phyloP scores from a whole-genome alignment of 768 basidiomycete species.

The Melanogaster broomeanus region DNA sequence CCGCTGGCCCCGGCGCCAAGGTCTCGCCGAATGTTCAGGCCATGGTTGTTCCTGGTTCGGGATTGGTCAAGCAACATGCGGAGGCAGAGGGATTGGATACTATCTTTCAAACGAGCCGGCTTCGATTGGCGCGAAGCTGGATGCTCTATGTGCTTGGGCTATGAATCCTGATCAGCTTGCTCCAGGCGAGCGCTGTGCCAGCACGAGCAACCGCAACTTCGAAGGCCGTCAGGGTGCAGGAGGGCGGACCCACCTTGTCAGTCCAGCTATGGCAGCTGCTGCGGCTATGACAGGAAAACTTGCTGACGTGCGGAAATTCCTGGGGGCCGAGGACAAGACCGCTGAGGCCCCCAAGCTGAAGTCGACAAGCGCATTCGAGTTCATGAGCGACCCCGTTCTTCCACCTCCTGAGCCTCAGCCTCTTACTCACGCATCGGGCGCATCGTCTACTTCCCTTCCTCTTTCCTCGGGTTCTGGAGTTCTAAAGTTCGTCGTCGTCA shows the following conservation, averaged over 20 bases:
- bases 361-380: constrained; percentile 68
- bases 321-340: constrained; percentile 46
- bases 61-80: constrained; percentile 87
- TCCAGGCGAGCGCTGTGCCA: constrained; percentile 84
- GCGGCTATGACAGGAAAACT: constrained; percentile 85
- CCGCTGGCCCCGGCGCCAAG: constrained; percentile 71
- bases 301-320: constrained; percentile 79
- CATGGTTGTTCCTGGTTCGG: constrained; percentile 93
- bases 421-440: constrained; percentile 33
- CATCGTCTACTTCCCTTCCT: constrained; percentile 36
- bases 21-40: constrained; percentile 76
- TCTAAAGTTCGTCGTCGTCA: constrained; percentile 67
- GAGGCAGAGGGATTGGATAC: constrained; percentile 87
- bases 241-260: constrained; percentile 86
- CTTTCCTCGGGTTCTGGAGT: constrained; percentile 48
- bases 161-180: constrained; percentile 94
- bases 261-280: constrained; percentile 91
- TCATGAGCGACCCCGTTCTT: constrained; percentile 69
- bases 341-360: constrained; percentile 61
- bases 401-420: constrained; percentile 53
- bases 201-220: constrained; percentile 92
- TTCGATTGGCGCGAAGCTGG: constrained; percentile 97
- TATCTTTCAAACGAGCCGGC: constrained; percentile 85
- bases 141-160: constrained; percentile 93
- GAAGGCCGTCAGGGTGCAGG: constrained; percentile 88